Percentiles rank a stretch among this genome's conserved stretches.
Conservation (phyloP, 164 flowering plant species). For the Saururus chinensis region DNA sequence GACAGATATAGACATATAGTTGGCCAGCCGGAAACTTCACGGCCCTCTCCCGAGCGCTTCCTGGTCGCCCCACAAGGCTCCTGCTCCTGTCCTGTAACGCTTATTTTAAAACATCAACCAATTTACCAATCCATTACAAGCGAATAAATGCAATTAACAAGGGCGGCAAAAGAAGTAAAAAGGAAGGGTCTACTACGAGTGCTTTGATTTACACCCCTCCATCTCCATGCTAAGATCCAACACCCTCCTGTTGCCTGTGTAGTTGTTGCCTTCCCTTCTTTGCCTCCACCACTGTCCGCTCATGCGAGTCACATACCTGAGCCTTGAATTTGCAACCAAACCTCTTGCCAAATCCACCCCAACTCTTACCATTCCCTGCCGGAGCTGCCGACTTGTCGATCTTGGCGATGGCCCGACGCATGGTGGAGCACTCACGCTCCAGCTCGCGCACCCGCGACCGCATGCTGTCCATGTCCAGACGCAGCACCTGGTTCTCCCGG, state of each 20-base stretch:
- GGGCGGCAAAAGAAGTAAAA: neutral
- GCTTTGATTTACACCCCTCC: too few relatives aligned
- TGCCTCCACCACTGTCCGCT: constrained; percentile 47
- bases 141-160: neutral
- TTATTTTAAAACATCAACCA: too few relatives aligned
- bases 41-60: too few relatives aligned
- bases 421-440: constrained; percentile 77
- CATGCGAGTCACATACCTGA: constrained; percentile 93
- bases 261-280: constrained; percentile 15
- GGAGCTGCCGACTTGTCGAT: constrained; percentile 31
- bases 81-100: too few relatives aligned
- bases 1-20: too few relatives aligned
- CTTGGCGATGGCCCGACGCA: constrained; percentile 74
- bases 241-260: neutral
- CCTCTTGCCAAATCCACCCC: constrained; percentile 36
- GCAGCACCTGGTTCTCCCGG: constrained; percentile 84
- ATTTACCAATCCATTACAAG: neutral
- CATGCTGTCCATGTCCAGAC: constrained; percentile 92
- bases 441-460: constrained; percentile 78
- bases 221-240: neutral
- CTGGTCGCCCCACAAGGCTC: too few relatives aligned
- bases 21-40: too few relatives aligned
- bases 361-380: constrained; percentile 23
- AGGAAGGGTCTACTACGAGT: too few relatives aligned
- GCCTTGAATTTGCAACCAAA: constrained; percentile 93